Conservation (phyloP, 805 yeast genomes). For the Ogataea pini region DNA sequence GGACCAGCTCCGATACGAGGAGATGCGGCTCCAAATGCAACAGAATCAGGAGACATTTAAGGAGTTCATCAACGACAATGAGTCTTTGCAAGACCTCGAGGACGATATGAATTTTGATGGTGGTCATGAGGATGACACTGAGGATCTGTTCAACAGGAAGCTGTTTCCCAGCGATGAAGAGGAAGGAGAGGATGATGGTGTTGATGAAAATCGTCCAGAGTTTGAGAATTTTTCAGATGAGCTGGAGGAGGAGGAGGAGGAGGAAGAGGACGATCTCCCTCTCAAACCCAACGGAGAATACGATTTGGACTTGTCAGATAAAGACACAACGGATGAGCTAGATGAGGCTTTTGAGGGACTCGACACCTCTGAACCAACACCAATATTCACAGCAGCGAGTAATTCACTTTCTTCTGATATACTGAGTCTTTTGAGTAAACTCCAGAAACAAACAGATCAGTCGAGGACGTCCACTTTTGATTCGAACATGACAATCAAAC, state of each 20-base stretch:
- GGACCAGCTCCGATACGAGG: conserved; percentile 33
- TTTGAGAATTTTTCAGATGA: conserved; percentile 18
- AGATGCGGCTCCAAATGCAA: conserved; percentile 16
- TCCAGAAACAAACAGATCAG: conserved; percentile 1
- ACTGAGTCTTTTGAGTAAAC: conserved; percentile 4
- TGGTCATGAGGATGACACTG: conserved; percentile 39
- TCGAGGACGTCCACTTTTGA: conserved; percentile 20
- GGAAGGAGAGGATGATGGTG: conserved; percentile 26
- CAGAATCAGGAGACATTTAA: conserved; percentile 21
- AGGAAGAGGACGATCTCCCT: background rate
- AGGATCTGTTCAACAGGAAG: conserved; percentile 38
- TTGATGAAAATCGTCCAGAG: conserved; percentile 4
- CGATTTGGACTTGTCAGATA: too few relatives aligned
- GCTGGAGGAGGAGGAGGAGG: conserved; percentile 11
- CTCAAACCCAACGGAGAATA: too few relatives aligned
- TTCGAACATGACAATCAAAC: conserved; percentile 17
- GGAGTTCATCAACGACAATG: conserved; percentile 31
- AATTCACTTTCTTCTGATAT: conserved; percentile 16
- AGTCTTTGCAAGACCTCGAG: conserved; percentile 28
- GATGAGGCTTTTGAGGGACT: background rate
- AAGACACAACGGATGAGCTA: background rate
- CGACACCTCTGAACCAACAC: too few relatives aligned
- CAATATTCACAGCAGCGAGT: background rate
- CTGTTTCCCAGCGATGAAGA: conserved; percentile 37
- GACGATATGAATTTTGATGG: conserved; percentile 38